Evolutionary conservation across 306 rosid genomes (phyloP), one percentile per base, ranked within the genome.

Genomic region (Pterocarpus macrocarpus): DNA sequence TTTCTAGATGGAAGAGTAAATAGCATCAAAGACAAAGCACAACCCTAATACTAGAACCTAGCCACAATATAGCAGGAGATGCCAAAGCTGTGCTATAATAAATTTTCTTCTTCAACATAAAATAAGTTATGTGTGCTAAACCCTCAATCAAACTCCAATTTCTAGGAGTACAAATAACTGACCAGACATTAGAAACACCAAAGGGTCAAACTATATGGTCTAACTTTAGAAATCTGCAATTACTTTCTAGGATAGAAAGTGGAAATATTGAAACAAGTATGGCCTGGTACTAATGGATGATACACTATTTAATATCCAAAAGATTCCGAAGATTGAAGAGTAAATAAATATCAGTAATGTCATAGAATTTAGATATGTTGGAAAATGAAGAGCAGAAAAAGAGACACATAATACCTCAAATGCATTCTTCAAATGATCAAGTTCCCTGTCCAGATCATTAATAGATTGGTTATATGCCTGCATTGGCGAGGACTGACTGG

Each of bases 391-490:
- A 13, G 44, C 32, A 34, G 75, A 67, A 7, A 50, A 36, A 39
- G 62, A 59, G 78, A 64, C 4, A 76, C 52, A 32, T 9, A 66
- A 50, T 82, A 91, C 99, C 94, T 93, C 99, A 30, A 95, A 88
- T 64, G 82, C 91, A 47, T 32, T 89, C 90, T 93, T 95, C 84
- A 91, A 82, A 68, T 76, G 81, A 80, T 95, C 98, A 74, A 93
- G 93, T 84, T 95, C 97, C 86, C 82, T 90, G 78, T 95, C 96
- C 22, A 93, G 90, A 88, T 93, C 99, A 76, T 93, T 95, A 64
- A 93, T 88, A 56, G 99, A 94, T 85, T 91, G 98, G 83, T 93
- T 95, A 80, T 95, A 95, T 41, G 99, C 97, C 85, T 91, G 96
- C 99, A 93, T 90, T 34, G 97, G 99, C 0, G 96, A 93, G 64